A percentile compares a stretch with the other conserved stretches of the same genome.
phyloP scores from a whole-genome alignment of 257 asterid species.

The Jacaranda copaia region DNA sequence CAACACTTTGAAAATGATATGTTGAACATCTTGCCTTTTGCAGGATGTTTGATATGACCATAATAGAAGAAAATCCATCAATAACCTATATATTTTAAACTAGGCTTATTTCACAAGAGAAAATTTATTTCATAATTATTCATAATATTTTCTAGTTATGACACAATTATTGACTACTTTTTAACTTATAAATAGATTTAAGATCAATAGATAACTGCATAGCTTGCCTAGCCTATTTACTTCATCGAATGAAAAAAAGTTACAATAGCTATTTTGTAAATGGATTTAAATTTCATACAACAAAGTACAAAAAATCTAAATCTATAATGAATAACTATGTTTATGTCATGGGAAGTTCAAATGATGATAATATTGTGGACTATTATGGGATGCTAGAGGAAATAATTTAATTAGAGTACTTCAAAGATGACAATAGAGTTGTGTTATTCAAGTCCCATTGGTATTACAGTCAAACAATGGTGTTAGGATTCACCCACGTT shows the following conservation, averaged over 20 bases:
- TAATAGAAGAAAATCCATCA: neutral
- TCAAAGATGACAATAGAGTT: neutral
- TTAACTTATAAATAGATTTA: neutral
- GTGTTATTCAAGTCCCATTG: neutral
- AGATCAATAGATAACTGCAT: neutral
- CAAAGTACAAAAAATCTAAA: neutral
- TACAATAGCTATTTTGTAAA: too few species aligned
- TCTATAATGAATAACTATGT: too few species aligned
- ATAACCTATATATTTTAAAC: neutral
- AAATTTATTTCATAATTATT: neutral
- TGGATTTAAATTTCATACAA: too few species aligned
- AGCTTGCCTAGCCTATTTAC: neutral
- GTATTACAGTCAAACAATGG: neutral
- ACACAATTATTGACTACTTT: neutral
- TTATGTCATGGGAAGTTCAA: too few species aligned
- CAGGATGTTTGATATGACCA: neutral
- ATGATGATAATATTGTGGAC: neutral
- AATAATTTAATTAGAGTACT: too few species aligned
- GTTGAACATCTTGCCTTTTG: neutral
- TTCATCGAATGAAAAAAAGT: too few species aligned
- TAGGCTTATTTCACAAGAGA: neutral
- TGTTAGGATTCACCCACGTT: neutral
- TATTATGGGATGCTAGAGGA: too few species aligned
- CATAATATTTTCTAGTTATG: neutral
- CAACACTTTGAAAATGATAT: neutral